Evolutionary conservation across 148 eudicot genomes (phyloP).

Genomic region (Cornus controversa): DNA sequence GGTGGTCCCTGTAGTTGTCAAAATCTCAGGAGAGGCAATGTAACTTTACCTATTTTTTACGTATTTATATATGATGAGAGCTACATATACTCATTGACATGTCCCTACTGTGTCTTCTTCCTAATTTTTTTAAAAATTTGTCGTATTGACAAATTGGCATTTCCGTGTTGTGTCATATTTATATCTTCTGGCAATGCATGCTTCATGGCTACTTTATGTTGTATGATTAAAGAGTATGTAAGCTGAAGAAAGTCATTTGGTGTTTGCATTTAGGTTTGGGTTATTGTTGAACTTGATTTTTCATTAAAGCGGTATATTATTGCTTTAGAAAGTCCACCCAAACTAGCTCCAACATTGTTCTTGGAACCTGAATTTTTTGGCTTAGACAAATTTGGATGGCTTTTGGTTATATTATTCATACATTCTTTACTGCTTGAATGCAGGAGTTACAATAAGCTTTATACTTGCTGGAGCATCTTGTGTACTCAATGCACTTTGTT

Average conservation of each 20-base stretch:
- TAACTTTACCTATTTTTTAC: not conserved
- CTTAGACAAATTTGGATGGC: not conserved
- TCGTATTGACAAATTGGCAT: not conserved
- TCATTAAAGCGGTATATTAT: not conserved
- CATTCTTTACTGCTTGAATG: conserved; percentile 17
- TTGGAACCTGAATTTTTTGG: not conserved
- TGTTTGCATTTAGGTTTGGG: not conserved
- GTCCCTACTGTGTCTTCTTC: not conserved
- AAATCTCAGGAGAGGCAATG: not conserved
- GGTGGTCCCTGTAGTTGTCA: not conserved
- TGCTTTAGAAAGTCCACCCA: not conserved
- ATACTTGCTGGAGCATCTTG: conserved; percentile 88
- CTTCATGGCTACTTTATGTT: not conserved
- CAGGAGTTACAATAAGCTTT: conserved; percentile 94
- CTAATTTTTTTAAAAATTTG: not conserved
- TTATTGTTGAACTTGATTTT: not conserved
- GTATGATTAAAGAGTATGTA: not conserved
- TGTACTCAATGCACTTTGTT: conserved; percentile 91
- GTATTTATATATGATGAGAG: too few relatives aligned
- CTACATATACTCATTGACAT: too few relatives aligned
- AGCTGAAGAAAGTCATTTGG: not conserved
- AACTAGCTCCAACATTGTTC: not conserved
- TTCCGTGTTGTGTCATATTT: not conserved
- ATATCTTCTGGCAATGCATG: not conserved
- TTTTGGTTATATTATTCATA: conserved; percentile 5